These are phyloP conservation scores for Graphilbum sp. DNA, from an alignment of 2,329 filamentous ascomycete genomes.

Conservation along the genomic window DNA sequence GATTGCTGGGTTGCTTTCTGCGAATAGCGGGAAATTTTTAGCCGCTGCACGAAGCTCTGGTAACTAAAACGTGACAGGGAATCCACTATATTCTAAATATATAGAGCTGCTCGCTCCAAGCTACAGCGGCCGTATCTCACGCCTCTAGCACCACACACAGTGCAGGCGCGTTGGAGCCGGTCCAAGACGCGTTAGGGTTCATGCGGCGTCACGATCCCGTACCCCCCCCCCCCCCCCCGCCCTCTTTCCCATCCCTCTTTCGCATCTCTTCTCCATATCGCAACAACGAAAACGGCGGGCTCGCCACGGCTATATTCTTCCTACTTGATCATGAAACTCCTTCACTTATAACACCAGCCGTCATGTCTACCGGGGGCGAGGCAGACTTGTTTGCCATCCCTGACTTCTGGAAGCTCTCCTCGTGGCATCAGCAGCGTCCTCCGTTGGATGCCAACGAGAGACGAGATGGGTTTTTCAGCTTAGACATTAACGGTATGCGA, in stretches of 20 bases:
- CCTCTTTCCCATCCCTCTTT: too few species aligned
- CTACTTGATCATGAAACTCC: too few species aligned
- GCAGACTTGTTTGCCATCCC: conserved; percentile 47
- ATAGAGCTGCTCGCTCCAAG: too few species aligned
- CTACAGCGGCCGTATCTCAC: background rate
- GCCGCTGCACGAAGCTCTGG: too few species aligned
- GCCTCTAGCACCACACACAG: background rate
- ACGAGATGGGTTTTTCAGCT: conserved; percentile 24
- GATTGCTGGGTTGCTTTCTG: too few species aligned
- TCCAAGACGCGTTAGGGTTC: background rate
- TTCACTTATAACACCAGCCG: too few species aligned
- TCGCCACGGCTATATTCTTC: too few species aligned
- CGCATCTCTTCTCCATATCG: background rate
- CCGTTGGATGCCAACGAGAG: background rate
- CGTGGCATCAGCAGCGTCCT: conserved; percentile 22
- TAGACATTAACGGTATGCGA: conserved; percentile 18
- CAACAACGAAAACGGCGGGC: too few species aligned
- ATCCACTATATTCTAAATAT: too few species aligned
- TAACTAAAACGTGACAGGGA: too few species aligned
- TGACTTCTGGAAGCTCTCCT: conserved; percentile 41
- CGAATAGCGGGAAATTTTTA: too few species aligned
- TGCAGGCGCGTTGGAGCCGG: conserved; percentile 1
- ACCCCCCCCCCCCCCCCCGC: too few species aligned
- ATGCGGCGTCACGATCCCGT: background rate
- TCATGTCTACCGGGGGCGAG: conserved; percentile 13